phyloP scores from a whole-genome alignment of 108 stramenopile species.

The Nitzschia sp. region DNA sequence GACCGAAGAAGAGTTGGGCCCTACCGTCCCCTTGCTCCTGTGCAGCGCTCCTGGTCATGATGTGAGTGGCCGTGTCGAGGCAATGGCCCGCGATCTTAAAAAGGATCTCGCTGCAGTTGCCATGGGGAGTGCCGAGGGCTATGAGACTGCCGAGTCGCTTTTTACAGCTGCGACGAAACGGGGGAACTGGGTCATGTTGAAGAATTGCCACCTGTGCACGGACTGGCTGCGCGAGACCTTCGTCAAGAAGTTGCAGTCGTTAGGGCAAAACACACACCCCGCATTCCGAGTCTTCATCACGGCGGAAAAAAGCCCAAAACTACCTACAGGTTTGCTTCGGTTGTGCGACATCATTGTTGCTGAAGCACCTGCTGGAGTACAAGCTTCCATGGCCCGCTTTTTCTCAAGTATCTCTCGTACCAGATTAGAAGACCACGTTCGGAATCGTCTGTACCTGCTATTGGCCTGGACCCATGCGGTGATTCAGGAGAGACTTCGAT shows the following conservation, averaged over 20 bases:
- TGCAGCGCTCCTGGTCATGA: slow-evolving; percentile 96
- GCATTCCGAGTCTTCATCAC: slow-evolving; percentile 93
- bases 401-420: slow-evolving; percentile 75
- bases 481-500: slow-evolving; percentile 95
- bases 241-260: slow-evolving; percentile 92
- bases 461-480: slow-evolving; percentile 96
- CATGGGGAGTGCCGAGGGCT: slow-evolving; percentile 96
- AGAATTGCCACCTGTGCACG: slow-evolving; percentile 97
- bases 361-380: slow-evolving; percentile 94
- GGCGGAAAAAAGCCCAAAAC: slow-evolving; percentile 85
- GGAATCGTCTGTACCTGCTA: slow-evolving; percentile 87
- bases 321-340: slow-evolving; percentile 80
- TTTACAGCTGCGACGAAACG: slow-evolving; percentile 73
- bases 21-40: slow-evolving; percentile 81
- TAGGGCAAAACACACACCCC: slow-evolving; percentile 60
- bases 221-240: slow-evolving; percentile 94
- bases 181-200: slow-evolving; percentile 97
- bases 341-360: slow-evolving; percentile 85
- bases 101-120: slow-evolving; percentile 87
- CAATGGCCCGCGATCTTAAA: slow-evolving; percentile 75
- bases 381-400: slow-evolving; percentile 89
- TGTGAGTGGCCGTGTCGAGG: slow-evolving; percentile 93
- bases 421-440: slow-evolving; percentile 58
- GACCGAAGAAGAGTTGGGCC: slow-evolving; percentile 70
- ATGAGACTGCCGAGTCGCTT: slow-evolving; percentile 79